A percentile compares a stretch with the other conserved stretches of the same genome.
These are phyloP conservation scores for Tephrocybe sp. DNA, from an alignment of 768 basidiomycete species.

Conservation along the genomic window DNA sequence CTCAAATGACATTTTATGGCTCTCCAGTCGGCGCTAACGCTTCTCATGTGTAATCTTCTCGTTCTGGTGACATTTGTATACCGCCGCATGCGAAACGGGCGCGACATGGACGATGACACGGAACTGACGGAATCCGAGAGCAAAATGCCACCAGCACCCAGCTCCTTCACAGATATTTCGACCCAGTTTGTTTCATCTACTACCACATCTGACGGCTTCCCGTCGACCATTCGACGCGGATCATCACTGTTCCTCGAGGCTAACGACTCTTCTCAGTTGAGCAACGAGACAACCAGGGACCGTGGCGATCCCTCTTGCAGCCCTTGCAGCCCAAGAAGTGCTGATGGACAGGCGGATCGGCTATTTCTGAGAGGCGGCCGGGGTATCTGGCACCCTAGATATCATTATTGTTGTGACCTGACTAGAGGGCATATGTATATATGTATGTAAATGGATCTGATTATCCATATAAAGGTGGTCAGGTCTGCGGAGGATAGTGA, in stretches of 20 bases:
- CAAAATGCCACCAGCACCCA: background rate
- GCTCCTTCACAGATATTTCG: background rate
- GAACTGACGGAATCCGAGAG: background rate
- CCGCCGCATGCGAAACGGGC: conserved; percentile 14
- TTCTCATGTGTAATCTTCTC: conserved; percentile 18
- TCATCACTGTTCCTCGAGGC: conserved; percentile 14
- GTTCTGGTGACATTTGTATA: conserved; percentile 20
- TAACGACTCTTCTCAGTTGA: background rate
- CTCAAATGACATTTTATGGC: background rate
- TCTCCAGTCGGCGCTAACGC: conserved; percentile 15
- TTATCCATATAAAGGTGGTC: too few relatives aligned
- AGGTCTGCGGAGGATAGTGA: too few relatives aligned
- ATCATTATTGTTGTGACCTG: too few relatives aligned
- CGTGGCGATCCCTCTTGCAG: too few relatives aligned
- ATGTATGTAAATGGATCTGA: too few relatives aligned
- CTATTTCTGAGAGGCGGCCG: too few relatives aligned
- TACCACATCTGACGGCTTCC: background rate
- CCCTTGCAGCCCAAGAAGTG: too few relatives aligned
- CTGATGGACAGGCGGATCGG: too few relatives aligned
- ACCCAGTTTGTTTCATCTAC: background rate
- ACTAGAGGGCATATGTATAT: too few relatives aligned
- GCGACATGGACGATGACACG: conserved; percentile 9
- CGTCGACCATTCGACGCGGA: conserved; percentile 1
- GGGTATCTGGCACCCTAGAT: too few relatives aligned
- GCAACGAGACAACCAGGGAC: too few relatives aligned